A percentile compares a stretch with the other conserved stretches of the same genome.
Evolutionary conservation across 129 eudicot genomes (phyloP).

Genomic region (Scalesia atractyloides): DNA sequence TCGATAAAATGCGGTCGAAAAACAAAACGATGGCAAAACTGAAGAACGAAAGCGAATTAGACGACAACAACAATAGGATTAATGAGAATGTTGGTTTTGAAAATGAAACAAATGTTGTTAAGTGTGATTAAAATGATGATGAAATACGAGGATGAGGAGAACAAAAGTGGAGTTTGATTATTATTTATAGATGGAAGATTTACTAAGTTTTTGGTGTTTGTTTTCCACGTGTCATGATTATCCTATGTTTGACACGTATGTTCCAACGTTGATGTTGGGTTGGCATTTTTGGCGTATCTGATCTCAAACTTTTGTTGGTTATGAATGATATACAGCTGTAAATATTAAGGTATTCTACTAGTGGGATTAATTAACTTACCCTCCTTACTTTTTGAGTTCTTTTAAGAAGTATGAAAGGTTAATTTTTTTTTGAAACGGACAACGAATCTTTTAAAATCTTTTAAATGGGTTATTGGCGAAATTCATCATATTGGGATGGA

Average conservation of each 20-base stretch:
- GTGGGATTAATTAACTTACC: neutral
- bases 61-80: neutral
- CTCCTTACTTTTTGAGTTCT: too few relatives aligned
- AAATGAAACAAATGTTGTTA: neutral
- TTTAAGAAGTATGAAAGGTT: too few relatives aligned
- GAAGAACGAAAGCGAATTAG: neutral
- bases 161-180: conserved; percentile 12
- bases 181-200: conserved; percentile 23
- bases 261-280: conserved; percentile 42
- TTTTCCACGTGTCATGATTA: conserved; percentile 32
- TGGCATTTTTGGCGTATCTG: neutral
- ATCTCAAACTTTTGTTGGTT: neutral
- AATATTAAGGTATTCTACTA: conserved; percentile 12
- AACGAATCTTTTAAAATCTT: too few relatives aligned
- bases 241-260: conserved; percentile 49
- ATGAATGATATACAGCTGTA: conserved; percentile 8
- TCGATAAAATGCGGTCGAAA: conserved; percentile 3
- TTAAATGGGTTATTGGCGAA: too few relatives aligned
- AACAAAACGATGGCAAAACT: neutral
- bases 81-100: neutral
- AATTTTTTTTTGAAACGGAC: too few relatives aligned
- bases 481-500: too few relatives aligned
- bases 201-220: neutral
- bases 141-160: conserved; percentile 22
- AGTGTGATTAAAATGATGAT: neutral